phyloP scores from a whole-genome alignment of 2,329 filamentous ascomycete genomes.

The Ceratocystis harringtonii region DNA sequence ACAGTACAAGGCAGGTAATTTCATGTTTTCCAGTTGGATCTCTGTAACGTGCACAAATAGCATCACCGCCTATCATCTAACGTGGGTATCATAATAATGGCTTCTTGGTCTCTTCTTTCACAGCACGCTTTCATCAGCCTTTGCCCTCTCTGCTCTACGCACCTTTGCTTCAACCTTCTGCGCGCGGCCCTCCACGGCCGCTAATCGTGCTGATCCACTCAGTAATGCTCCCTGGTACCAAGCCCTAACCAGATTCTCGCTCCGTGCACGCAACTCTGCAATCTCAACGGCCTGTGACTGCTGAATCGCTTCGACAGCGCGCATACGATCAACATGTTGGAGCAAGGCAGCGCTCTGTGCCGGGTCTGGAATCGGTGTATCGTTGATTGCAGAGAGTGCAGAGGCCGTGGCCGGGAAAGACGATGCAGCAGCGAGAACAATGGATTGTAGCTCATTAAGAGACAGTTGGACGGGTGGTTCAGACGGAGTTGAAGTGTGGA shows the following conservation, averaged over 20 bases:
- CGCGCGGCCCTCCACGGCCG: slow-evolving; percentile 54
- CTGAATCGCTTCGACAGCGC: slow-evolving; percentile 44
- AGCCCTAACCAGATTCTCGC: slow-evolving; percentile 43
- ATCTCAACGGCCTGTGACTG: slow-evolving; percentile 47
- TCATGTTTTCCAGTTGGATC: not conserved
- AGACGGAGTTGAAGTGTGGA: slow-evolving; percentile 32
- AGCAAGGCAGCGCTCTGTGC: slow-evolving; percentile 41
- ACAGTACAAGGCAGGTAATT: not conserved
- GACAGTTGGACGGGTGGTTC: slow-evolving; percentile 38
- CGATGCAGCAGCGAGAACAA: slow-evolving; percentile 41
- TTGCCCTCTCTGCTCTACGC: slow-evolving; percentile 45
- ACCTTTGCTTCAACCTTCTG: slow-evolving; percentile 50
- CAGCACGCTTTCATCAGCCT: slow-evolving; percentile 33
- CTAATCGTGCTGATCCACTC: slow-evolving; percentile 51
- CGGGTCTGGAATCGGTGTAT: slow-evolving; percentile 42
- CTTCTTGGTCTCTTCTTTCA: slow-evolving; percentile 18
- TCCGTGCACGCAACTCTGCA: slow-evolving; percentile 46
- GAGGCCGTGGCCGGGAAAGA: slow-evolving; percentile 42
- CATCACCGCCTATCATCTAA: not conserved
- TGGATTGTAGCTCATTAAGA: slow-evolving; percentile 36
- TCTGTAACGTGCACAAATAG: too few relatives aligned
- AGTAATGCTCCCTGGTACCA: slow-evolving; percentile 67
- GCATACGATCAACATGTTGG: slow-evolving; percentile 45
- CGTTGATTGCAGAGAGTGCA: slow-evolving; percentile 39
- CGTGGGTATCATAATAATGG: not conserved